Evolutionary conservation across 2,329 filamentous ascomycete species (phyloP).

Genomic region (Hypoxylon sp.): DNA sequence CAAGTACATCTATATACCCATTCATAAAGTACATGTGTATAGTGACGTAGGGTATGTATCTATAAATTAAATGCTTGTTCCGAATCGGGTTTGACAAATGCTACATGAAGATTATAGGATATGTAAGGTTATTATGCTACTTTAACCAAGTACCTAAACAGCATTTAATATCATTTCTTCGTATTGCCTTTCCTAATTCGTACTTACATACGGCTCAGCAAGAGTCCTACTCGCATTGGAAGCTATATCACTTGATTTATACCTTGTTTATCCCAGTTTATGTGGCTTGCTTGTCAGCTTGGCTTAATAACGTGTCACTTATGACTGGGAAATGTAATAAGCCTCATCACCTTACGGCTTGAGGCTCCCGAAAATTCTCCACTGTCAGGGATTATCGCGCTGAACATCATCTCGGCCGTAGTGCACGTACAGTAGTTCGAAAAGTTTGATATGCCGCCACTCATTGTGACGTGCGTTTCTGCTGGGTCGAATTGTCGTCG

Average conservation of each 20-base stretch:
- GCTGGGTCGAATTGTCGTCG: constrained; percentile 22
- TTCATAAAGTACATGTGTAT: constrained; percentile 4
- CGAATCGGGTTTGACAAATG: constrained; percentile 7
- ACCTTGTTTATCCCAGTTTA: constrained; percentile 18
- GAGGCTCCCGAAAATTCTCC: constrained; percentile 38
- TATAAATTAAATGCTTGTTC: constrained; percentile 14
- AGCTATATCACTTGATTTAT: constrained; percentile 22
- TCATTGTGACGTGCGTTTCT: constrained; percentile 33
- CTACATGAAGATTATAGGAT: constrained; percentile 5
- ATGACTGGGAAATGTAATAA: constrained; percentile 41
- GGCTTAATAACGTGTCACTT: constrained; percentile 31
- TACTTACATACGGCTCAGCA: constrained; percentile 7
- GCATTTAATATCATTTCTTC: constrained; percentile 17
- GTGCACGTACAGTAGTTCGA: constrained; percentile 29
- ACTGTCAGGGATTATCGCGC: constrained; percentile 20
- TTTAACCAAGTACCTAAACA: constrained; percentile 1
- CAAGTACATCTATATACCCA: too few species aligned
- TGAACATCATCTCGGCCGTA: constrained; percentile 22
- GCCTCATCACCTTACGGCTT: constrained; percentile 39
- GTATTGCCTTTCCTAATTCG: constrained; percentile 7
- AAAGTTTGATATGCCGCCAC: constrained; percentile 28
- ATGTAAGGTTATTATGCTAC: constrained; percentile 7
- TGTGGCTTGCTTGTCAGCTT: constrained; percentile 19
- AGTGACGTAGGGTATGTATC: constrained; percentile 25
- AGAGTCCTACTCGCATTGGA: not conserved